A percentile compares a stretch with the other conserved stretches of the same genome.
Evolutionary conservation across 768 basidiomycete species (phyloP).

Genomic region (Phylloporus scabripes): DNA sequence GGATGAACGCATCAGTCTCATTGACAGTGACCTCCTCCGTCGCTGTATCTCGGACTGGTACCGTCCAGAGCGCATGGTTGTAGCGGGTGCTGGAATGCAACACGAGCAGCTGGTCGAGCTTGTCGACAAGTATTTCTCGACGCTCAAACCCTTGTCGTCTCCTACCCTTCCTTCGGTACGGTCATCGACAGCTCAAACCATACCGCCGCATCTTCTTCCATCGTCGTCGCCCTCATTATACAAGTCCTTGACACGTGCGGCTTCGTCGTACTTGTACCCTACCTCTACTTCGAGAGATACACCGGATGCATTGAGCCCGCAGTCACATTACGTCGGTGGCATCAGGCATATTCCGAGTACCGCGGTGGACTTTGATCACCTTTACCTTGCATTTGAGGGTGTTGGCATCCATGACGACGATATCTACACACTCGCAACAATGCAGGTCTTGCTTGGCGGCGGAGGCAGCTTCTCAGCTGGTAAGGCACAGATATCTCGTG

Average conservation of each 20-base stretch:
- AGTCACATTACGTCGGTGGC: constrained; percentile 79
- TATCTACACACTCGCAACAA: constrained; percentile 87
- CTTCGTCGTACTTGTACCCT: constrained; percentile 64
- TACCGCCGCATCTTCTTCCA: constrained; percentile 56
- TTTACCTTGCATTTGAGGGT: constrained; percentile 91
- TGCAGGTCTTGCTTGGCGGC: constrained; percentile 93
- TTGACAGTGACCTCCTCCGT: constrained; percentile 58
- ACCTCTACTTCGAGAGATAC: constrained; percentile 12
- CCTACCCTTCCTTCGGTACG: constrained; percentile 23
- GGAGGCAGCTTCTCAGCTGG: constrained; percentile 96
- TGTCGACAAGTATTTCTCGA: constrained; percentile 78
- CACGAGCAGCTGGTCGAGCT: constrained; percentile 88
- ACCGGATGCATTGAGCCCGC: constrained; percentile 16
- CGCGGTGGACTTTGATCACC: constrained; percentile 77
- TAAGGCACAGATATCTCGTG: constrained; percentile 22
- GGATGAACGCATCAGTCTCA: constrained; percentile 66
- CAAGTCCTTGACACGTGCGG: constrained; percentile 71
- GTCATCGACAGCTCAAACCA: constrained; percentile 28
- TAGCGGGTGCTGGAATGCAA: constrained; percentile 89
- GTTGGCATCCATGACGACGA: constrained; percentile 87
- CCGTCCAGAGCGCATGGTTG: constrained; percentile 88
- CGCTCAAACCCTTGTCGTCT: constrained; percentile 40
- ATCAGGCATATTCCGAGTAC: constrained; percentile 60
- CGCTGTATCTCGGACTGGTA: constrained; percentile 78
- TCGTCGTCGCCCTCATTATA: constrained; percentile 48